A percentile compares a stretch with the other conserved stretches of the same genome.
These are phyloP conservation scores for Nephelium lappaceum DNA, from an alignment of 345 rosid species.

Conservation along the genomic window DNA sequence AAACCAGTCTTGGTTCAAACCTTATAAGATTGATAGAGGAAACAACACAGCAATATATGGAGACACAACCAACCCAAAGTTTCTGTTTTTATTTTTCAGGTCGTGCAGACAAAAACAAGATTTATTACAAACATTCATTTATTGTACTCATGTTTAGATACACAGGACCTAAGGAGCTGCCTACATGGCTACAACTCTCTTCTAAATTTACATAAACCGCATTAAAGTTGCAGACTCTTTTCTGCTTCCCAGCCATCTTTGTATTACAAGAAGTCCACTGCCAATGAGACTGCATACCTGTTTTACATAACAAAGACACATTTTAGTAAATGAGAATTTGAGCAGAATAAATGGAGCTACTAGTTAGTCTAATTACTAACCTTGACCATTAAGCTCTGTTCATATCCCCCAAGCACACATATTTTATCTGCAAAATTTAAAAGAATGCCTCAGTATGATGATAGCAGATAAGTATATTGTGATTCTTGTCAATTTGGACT, in stretches of 20 bases:
- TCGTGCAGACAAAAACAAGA: not conserved
- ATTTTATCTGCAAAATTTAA: slow-evolving; percentile 57
- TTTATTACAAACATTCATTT: not conserved
- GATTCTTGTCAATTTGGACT: not conserved
- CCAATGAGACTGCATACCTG: not conserved
- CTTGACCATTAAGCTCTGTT: slow-evolving; percentile 51
- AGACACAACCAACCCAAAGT: not conserved
- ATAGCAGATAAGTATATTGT: not conserved
- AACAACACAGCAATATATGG: not conserved
- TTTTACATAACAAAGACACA: not conserved
- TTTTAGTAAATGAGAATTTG: not conserved
- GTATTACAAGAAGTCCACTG: not conserved
- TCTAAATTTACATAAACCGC: slow-evolving; percentile 4
- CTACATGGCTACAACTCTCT: not conserved
- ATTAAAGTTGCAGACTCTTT: not conserved
- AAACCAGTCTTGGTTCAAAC: not conserved
- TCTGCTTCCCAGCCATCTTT: slow-evolving; percentile 9
- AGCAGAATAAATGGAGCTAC: not conserved
- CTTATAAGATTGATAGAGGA: not conserved
- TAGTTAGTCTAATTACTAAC: not conserved
- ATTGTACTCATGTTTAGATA: slow-evolving; percentile 22
- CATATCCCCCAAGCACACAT: slow-evolving; percentile 90
- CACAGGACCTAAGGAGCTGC: not conserved
- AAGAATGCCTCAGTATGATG: not conserved
- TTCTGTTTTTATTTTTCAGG: not conserved